Evolutionary conservation across 2,329 filamentous ascomycete species (phyloP), one percentile per base, ranked within the genome.

Genomic region (Trichoderma sp.): DNA sequence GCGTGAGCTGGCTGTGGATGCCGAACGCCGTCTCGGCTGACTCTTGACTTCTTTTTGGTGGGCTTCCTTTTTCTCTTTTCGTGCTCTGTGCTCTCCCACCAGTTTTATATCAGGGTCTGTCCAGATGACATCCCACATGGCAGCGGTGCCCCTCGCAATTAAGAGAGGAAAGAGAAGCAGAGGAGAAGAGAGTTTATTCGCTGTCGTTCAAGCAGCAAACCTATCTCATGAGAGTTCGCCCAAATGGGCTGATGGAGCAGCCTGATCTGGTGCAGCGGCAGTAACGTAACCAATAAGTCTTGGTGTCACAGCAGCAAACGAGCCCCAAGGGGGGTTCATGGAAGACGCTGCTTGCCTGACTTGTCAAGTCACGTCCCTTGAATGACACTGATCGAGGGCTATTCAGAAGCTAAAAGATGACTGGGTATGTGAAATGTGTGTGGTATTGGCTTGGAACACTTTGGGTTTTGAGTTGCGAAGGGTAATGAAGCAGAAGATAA

Each of bases 91-190:
- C 79, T 91, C 87, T 3, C 89, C 88, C 18, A 90, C 85, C 9
- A 86, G 84, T 81, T 91, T 88, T 75, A 85, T 83, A 67, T 88
- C 84, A 27, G 87, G 88, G 75, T 91, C 89, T 4, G 88, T 88
- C 89, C 89, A 91, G 64, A 89, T 83, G 38, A 91, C 87, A 80
- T 91, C 89, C 80, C 90, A 91, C 89, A 91, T 91, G 78, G 31
- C 59, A 33, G 72, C 18, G 59, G 71, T 53, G 72, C 24, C 60
- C 65, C 31, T 41, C 75, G 72, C 72, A 75, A 41, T 31, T 38
- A 69, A 71, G 1, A 53, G 16, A 18, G 45, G 21, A 35, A 65
- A n/a, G 18, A 63, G 56, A 62, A 63, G 4, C 45, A 53, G 14
- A 11, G 11, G 18, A 18, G 33, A 31, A 18, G 56, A 16, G 16